phyloP scores from a whole-genome alignment of 768 basidiomycete genomes.

The Trametopsis cervina region DNA sequence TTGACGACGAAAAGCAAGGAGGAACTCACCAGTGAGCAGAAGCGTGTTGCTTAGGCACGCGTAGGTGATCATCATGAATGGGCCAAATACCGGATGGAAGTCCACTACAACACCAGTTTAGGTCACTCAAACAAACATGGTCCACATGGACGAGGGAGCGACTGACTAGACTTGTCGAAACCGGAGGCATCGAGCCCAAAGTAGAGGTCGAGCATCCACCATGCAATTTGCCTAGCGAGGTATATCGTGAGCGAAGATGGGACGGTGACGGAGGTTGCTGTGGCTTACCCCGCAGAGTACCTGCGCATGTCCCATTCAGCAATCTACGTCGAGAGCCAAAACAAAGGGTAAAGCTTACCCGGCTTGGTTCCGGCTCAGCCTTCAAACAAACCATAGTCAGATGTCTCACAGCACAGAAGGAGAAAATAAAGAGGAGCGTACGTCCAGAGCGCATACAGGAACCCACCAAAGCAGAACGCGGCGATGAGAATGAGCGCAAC shows the following conservation, averaged over 20 bases:
- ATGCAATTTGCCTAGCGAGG: slow-evolving; percentile 56
- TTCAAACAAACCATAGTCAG: slow-evolving; percentile 22
- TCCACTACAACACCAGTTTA: slow-evolving; percentile 34
- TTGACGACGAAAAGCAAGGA: background rate
- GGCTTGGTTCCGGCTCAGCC: slow-evolving; percentile 55
- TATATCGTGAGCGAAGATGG: background rate
- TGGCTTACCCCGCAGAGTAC: slow-evolving; percentile 28
- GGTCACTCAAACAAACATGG: no score
- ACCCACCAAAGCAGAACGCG: slow-evolving; percentile 87
- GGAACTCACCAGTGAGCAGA: slow-evolving; percentile 70
- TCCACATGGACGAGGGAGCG: background rate
- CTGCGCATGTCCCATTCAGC: background rate
- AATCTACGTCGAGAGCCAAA: background rate
- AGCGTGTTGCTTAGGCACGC: slow-evolving; percentile 91
- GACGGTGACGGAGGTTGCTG: background rate
- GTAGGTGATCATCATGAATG: slow-evolving; percentile 84
- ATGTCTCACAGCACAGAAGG: background rate
- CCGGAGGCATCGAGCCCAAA: slow-evolving; percentile 95
- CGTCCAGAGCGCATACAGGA: slow-evolving; percentile 92
- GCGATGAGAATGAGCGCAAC: slow-evolving; percentile 77
- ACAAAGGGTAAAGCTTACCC: slow-evolving; percentile 35
- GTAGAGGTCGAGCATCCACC: slow-evolving; percentile 94
- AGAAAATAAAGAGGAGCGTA: slow-evolving; percentile 36
- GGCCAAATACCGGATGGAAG: slow-evolving; percentile 87
- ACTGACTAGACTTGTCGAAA: slow-evolving; percentile 75